Base-by-base conservation (phyloP, 75 land plant genomes). In the Selaginella tamariscina region DNA sequence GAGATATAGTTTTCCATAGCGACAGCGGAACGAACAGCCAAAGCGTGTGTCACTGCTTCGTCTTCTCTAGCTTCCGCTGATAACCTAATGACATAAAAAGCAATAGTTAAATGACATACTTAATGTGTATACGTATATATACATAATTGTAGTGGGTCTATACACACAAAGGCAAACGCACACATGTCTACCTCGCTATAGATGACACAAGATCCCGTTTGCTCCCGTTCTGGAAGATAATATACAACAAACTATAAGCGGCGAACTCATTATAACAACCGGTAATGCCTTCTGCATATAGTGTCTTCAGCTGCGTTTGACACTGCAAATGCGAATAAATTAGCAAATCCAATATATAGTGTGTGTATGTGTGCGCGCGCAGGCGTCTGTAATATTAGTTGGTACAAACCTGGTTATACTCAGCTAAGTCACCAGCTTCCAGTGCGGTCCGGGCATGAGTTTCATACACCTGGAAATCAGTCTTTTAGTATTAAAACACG, bases 361-460 rank as follows among this genome's bases (percentile, higher is more conserved):
- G 29, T 26, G 26, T 27, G 24, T n/a, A 29, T 8, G 26, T n/a
- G 65, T 23, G 0, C 1, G 24, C 20, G 22, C 22, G 2, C 18
- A 66, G 32, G n/a, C 26, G 0, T 57, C 27, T 13, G 26, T 55
- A 2, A 18, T 29, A 55, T 0, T 1, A 1, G 22, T 2, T 20
- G 18, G 27, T 49, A 68, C 71, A 15, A 55, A 90, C 96, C 96
- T 91, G 98, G 73, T 94, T 94, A 71, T 77, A 94, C 63, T 94
- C 98, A 11, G 96, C 85, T 60, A 94, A 65, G 67, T 94, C 98
- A 18, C 96, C 96, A 66, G 83, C 81, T 75, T 82, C 89, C 30
- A 94, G 55, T 2, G 98, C 95, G 63, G 89, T 68, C 69, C 98
- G 79, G 57, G 86, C 98, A 87, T 94, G 98, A 44, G 96, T 83